Conservation (phyloP, 2,329 filamentous ascomycete species). For the Hymenoscyphus linearis region DNA sequence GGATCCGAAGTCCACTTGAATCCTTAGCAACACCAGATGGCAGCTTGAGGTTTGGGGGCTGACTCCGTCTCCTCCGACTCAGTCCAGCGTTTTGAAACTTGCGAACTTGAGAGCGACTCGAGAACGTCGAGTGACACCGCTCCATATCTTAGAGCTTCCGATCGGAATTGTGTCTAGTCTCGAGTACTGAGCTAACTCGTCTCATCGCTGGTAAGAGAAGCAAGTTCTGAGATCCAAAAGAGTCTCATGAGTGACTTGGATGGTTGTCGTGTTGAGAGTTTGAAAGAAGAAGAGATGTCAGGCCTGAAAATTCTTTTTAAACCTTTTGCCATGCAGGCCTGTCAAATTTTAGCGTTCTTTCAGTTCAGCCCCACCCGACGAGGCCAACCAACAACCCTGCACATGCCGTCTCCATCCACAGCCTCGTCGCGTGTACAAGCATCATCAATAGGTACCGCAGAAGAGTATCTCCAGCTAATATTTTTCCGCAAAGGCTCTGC, state of each 20-base stretch:
- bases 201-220: neutral
- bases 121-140: neutral
- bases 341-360: conserved; percentile 3
- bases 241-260: neutral
- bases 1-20: neutral
- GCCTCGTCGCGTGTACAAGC: neutral
- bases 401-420: neutral
- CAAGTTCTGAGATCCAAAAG: neutral
- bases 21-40: too few relatives aligned
- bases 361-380: conserved; percentile 4
- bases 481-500: neutral
- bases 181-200: neutral
- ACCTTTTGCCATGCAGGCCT: neutral
- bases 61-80: neutral
- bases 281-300: conserved; percentile 3
- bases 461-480: neutral
- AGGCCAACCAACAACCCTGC: conserved; percentile 9
- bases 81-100: neutral
- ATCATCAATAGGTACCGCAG: neutral
- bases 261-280: conserved; percentile 1
- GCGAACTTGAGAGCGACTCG: neutral
- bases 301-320: conserved; percentile 2
- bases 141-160: neutral
- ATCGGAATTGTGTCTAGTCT: neutral
- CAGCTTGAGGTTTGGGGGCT: neutral